Evolutionary conservation across 352 stramenopile species (phyloP), one percentile per base, ranked within the genome.

Genomic region (Phytophthora hibernalis): DNA sequence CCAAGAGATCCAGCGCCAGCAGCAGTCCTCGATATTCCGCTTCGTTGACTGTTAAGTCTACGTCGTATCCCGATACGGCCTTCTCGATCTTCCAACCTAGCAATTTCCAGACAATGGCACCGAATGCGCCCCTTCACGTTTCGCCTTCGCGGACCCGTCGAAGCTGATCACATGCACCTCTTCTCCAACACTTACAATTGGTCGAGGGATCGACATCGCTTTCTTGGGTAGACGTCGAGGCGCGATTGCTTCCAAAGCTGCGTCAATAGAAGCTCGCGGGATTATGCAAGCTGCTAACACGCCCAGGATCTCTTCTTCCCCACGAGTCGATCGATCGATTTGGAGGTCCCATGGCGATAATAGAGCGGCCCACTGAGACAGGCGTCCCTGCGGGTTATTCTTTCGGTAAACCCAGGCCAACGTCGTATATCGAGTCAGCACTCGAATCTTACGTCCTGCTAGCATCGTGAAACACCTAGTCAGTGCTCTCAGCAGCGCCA

Each of bases 1-100:
- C 11, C 35, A 18, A 13, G 7, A 42, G 12, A 13, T 42, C 35
- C 15, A 5, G 35, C 20, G 66, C 62, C 0, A 28, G 24, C 5
- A 28, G 24, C 24, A 28, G 24, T 5, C 24, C 24, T 28, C 24
- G 24, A 5, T 28, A 28, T 28, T 28, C 24, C 3, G 61, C 61
- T 18, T 76, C 56, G 13, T 76, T 76, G 8, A 76, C 68, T 12
- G 68, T 70, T 0, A 63, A 18, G 8, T 62, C 47, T 1, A 20
- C 4, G 1, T 28, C 43, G 30, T 62, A 69, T 0, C 20, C 54
- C 0, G 61, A 64, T 15, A 18, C 33, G 0, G 65, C 58, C 3
- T 13, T 10, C 9, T 15, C 31, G 11, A 42, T 18, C 12, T 42
- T 12, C 35, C 35, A 42, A 5, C 15, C 58, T 0, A 57, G 62